phyloP scores from a whole-genome alignment of 139 green algal species.

The Asterochloris sp. region DNA sequence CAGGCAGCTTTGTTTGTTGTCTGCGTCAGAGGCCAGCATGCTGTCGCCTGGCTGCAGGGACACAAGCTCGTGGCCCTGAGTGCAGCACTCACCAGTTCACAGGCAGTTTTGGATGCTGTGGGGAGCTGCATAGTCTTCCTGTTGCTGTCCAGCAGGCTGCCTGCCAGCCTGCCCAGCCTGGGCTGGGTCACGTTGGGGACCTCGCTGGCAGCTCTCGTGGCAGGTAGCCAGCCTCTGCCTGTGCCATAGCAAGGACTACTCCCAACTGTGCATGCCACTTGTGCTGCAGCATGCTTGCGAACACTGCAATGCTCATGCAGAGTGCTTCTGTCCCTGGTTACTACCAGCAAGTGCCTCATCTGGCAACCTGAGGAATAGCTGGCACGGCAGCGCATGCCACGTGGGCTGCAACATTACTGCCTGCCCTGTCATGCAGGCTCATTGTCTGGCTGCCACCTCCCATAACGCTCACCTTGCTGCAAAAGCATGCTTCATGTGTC shows the following conservation, averaged over 20 bases:
- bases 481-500: no score
- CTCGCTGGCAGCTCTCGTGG: neutral
- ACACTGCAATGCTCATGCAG: neutral
- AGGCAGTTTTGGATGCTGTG: conserved; percentile 44
- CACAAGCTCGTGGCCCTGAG: conserved; percentile 2
- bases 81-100: conserved; percentile 39
- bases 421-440: no score
- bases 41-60: no score
- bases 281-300: neutral
- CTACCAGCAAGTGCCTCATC: no score
- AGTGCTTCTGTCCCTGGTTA: no score
- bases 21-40: no score
- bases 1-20: no score
- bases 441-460: no score
- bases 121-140: conserved; percentile 30
- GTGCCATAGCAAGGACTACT: neutral
- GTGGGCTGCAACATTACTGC: no score
- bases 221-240: conserved; percentile 1
- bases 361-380: no score
- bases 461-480: no score
- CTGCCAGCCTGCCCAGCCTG: neutral
- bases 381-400: no score
- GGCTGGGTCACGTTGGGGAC: conserved; percentile 2
- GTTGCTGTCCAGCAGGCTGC: neutral
- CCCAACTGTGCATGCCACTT: neutral